phyloP scores from a whole-genome alignment of 305 asterid species.

The Withania somnifera region DNA sequence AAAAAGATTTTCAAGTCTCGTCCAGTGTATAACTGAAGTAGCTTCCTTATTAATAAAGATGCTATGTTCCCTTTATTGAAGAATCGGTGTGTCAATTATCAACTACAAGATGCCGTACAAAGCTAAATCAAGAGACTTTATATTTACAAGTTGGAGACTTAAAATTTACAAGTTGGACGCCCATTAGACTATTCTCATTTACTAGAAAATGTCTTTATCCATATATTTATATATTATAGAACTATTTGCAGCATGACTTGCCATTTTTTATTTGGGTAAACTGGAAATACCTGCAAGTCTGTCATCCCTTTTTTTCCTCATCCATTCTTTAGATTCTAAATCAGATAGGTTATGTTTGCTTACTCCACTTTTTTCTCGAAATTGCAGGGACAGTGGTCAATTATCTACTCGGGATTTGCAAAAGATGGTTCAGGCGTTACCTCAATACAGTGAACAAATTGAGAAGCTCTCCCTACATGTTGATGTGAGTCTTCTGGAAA shows the following conservation, averaged over 20 bases:
- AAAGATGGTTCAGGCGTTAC: conserved; percentile 99
- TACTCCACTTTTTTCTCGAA: conserved; percentile 3
- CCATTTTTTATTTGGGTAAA: background rate
- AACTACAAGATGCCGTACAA: background rate
- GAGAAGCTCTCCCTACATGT: conserved; percentile 99
- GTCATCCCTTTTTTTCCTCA: background rate
- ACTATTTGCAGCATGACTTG: background rate
- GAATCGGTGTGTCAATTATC: background rate
- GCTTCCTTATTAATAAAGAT: background rate
- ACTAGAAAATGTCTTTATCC: background rate
- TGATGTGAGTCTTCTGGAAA: conserved; percentile 65
- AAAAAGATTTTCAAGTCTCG: background rate
- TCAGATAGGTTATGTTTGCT: background rate
- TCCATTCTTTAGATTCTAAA: background rate
- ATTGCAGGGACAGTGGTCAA: conserved; percentile 62
- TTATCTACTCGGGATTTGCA: conserved; percentile 95
- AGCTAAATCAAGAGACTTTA: background rate
- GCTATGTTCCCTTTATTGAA: background rate
- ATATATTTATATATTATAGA: background rate
- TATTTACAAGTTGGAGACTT: background rate
- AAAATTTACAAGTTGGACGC: background rate
- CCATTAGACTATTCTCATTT: background rate
- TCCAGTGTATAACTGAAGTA: background rate
- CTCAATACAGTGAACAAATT: conserved; percentile 97
- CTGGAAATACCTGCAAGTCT: background rate